Percentiles rank a stretch among this genome's conserved stretches.
Evolutionary conservation across 352 stramenopile species (phyloP).

Genomic region (Phytophthora kernoviae): DNA sequence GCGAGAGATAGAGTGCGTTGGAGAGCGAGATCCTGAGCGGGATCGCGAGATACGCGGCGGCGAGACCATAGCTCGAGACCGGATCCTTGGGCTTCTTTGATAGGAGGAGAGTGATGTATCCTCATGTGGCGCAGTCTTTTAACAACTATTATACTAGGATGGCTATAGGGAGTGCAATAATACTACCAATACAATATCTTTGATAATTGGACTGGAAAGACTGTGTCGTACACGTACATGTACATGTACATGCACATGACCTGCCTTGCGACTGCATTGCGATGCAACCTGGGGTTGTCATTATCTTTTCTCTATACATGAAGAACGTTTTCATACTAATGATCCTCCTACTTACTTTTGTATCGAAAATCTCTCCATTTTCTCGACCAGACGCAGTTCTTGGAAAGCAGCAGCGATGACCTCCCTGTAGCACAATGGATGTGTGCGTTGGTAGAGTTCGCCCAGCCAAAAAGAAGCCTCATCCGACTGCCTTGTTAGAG

Average conservation of each 20-base stretch:
- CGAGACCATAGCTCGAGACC: conserved; percentile 24
- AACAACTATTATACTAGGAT: neutral
- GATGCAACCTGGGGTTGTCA: too few relatives aligned
- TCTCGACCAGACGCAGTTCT: conserved; percentile 37
- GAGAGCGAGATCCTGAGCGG: conserved; percentile 15
- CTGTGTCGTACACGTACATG: too few relatives aligned
- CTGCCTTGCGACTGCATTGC: too few relatives aligned
- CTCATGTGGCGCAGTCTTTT: conserved; percentile 2
- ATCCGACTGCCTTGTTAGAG: conserved; percentile 46
- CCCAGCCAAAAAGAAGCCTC: conserved; percentile 54
- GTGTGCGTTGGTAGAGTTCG: conserved; percentile 48
- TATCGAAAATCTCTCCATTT: conserved; percentile 39
- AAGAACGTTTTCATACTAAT: neutral
- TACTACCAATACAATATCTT: too few relatives aligned
- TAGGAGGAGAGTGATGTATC: neutral
- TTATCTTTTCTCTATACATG: too few relatives aligned
- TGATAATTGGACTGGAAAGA: too few relatives aligned
- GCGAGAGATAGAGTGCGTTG: neutral
- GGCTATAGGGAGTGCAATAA: neutral
- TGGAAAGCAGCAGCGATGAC: conserved; percentile 51
- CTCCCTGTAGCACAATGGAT: conserved; percentile 59
- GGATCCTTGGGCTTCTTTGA: too few relatives aligned
- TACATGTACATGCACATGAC: too few relatives aligned
- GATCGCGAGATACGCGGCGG: conserved; percentile 25
- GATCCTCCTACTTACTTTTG: conserved; percentile 8